Evolutionary conservation across 306 rosid genomes (phyloP), one percentile per base, ranked within the genome.

Genomic region (Morella rubra): DNA sequence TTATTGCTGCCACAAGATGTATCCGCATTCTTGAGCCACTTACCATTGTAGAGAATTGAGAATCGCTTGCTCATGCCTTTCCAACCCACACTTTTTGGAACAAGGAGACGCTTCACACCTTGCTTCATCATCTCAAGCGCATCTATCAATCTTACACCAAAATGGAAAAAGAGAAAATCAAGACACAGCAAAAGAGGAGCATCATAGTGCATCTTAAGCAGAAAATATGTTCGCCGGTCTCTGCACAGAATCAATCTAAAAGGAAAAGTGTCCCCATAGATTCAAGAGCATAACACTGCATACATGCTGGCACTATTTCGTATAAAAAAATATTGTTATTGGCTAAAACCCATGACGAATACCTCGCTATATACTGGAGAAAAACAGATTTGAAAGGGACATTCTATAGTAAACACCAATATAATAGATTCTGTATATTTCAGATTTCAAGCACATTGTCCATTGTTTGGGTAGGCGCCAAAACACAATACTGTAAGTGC

Each of bases 111-210:
- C 80, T 79, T 92, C 76, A 96, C 97, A 50, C 99, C 99, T 20
- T 87, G 97, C 92, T 89, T 96, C 98, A 96, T 92, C 98, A 92
- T 92, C 86, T 96, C 99, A 79, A 96, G 80, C 16, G 98, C 98
- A 69, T 96, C 99, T 68, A 96, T 91, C 91, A 96, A 85, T 81
- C 99, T 95, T 77, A 45, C 82, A 83, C 47, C 77, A 46, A 47
- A 47, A 44, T 66, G 22, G 59, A 16, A 49, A 59, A 77, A 5
- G 8, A 51, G 41, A 45, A 32, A 55, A 53, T 50, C 50, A 71
- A 27, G 7, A 71, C 46, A 45, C 44, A 24, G 24, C 42, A 61
- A 50, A 19, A 22, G 8, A 78, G 14, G 27, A 42, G 49, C 50
- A 42, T 66, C 50, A 9, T 42, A 8, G 3, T 18, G 9, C 27